Evolutionary conservation across 768 basidiomycete genomes (phyloP).

Genomic region (Sarcomyxa edulis): DNA sequence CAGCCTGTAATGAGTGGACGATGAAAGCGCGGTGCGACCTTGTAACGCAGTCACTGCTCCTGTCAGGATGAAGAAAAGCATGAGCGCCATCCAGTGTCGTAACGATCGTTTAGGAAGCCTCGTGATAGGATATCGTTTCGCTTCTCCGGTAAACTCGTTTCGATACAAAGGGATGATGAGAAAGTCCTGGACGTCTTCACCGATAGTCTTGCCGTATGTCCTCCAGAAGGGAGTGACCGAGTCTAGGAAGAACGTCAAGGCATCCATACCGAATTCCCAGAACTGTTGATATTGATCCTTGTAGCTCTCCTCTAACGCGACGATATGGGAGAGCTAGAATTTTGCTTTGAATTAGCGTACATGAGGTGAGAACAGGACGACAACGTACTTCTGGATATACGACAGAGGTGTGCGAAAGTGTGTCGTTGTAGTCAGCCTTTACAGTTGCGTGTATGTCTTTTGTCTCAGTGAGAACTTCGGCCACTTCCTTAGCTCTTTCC

Average conservation of each 20-base stretch:
- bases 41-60: conserved; percentile 51
- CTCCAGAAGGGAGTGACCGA: conserved; percentile 79
- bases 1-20: conserved; percentile 47
- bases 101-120: conserved; percentile 56
- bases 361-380: background rate
- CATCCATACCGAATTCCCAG: conserved; percentile 79
- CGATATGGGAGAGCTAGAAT: conserved; percentile 61
- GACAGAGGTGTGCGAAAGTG: conserved; percentile 63
- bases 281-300: conserved; percentile 75
- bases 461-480: conserved; percentile 43
- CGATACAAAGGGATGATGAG: conserved; percentile 79
- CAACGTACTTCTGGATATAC: conserved; percentile 69
- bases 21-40: conserved; percentile 51
- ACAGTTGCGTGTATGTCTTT: conserved; percentile 49
- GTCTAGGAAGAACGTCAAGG: conserved; percentile 69
- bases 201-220: conserved; percentile 76
- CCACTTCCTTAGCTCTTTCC: conserved; percentile 43
- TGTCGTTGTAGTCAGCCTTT: conserved; percentile 61
- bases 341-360: background rate
- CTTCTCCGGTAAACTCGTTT: conserved; percentile 78
- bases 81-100: conserved; percentile 63
- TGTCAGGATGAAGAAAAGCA: conserved; percentile 43
- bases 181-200: conserved; percentile 74
- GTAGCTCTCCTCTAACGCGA: conserved; percentile 73
- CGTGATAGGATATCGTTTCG: conserved; percentile 58